Evolutionary conservation across 2,329 filamentous ascomycete genomes (phyloP), one percentile per base, ranked within the genome.

Genomic region (Trematosphaeria pertusa): DNA sequence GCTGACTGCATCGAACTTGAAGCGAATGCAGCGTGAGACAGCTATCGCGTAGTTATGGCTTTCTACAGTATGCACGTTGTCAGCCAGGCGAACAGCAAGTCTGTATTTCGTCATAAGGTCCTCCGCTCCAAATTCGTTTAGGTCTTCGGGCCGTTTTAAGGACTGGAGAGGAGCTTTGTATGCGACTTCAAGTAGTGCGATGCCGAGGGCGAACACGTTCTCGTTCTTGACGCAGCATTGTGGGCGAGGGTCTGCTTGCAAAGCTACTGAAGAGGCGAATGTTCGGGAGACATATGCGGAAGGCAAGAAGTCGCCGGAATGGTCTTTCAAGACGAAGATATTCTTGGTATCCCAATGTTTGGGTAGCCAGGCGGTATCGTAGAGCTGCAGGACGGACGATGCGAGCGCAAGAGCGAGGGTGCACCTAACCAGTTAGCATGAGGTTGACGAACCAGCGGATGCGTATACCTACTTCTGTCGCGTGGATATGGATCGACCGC

Each of bases 151-250:
- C 10, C 15, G 32, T n/a, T 35, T 33, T 22, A 50, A 34, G 5
- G 17, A 24, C 1, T 37, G 33, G 4, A 53, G 22, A 4, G 47
- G 40, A 11, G 17, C 8, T 17, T 52, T 41, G 33, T 55, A 45
- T 5, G 46, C 22, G 9, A 56, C 38, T 28, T 58, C 55, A 11
- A 58, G 36, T 5, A 58, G 41, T n/a, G 55, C 52, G 12, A 52
- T 20, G 12, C 50, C 48, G 19, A 57, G 48, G 10, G 48, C 53
- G 30, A 54, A 56, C 4, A 59, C 34, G 8, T 39, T 34, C 24
- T 40, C 31, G 30, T 52, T 54, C 22, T 54, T 51, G 18, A 53
- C 41, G 12, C 26, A 26, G 11, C 33, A 12, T 17, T 31, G 39
- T 2, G 17, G 43, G 17, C 22, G 38, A 8, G 20, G 14, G 30